A percentile compares a stretch with the other conserved stretches of the same genome.
Conservation (phyloP, 2,329 filamentous ascomycete genomes). For the Cladorrhinum sp. region DNA sequence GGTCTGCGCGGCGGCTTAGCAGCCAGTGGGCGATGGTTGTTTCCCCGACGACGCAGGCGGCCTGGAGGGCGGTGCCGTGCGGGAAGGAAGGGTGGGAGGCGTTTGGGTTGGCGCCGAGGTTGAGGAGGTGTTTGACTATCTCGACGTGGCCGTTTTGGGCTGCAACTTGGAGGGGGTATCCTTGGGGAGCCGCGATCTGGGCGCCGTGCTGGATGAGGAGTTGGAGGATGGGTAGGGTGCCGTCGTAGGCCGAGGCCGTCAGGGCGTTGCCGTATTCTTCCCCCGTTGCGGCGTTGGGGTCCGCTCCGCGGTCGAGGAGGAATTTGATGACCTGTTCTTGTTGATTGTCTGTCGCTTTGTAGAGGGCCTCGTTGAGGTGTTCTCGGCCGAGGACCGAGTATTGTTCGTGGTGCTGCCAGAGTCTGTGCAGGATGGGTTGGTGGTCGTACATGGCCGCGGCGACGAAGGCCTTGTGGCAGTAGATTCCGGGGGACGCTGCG, state of each 20-base stretch:
- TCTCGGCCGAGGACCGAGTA: neutral
- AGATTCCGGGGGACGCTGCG: neutral
- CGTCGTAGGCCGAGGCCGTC: slow-evolving; percentile 12
- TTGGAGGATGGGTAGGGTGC: slow-evolving; percentile 7
- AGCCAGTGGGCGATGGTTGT: neutral
- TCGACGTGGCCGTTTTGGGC: slow-evolving; percentile 10
- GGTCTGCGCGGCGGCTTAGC: neutral
- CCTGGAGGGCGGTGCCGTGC: neutral
- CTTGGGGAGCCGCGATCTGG: too few relatives aligned
- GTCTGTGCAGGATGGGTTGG: neutral
- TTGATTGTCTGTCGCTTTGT: too few relatives aligned
- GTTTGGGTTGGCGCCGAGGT: slow-evolving; percentile 9
- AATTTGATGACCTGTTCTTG: too few relatives aligned
- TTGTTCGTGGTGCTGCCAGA: neutral
- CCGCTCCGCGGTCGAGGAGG: neutral
- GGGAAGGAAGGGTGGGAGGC: neutral
- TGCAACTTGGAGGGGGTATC: neutral
- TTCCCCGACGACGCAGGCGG: neutral
- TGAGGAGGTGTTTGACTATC: slow-evolving; percentile 1
- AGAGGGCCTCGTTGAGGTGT: too few relatives aligned
- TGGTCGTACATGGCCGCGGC: slow-evolving; percentile 5
- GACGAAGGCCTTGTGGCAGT: slow-evolving; percentile 5
- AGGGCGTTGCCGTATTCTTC: slow-evolving; percentile 13
- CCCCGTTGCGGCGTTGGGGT: slow-evolving; percentile 4
- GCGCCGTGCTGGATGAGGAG: neutral